A percentile compares a stretch with the other conserved stretches of the same genome.
These are phyloP conservation scores for Debaryomyces udenii DNA, from an alignment of 1,139 yeast genomes.

Conservation along the genomic window DNA sequence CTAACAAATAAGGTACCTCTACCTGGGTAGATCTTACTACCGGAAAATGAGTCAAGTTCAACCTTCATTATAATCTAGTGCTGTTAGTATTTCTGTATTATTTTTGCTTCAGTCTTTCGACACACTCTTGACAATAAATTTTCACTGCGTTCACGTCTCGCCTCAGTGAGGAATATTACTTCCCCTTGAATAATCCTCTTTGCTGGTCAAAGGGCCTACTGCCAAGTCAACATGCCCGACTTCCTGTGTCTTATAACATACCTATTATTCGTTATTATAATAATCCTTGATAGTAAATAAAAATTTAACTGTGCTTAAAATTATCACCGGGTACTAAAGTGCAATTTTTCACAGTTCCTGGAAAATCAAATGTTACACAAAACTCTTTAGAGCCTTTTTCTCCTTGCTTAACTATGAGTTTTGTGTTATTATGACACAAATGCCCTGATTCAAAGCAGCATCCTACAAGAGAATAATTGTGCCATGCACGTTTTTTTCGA, in stretches of 20 bases:
- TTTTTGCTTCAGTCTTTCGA: too few species aligned
- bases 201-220: not conserved
- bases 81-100: slow-evolving; percentile 1
- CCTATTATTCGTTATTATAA: slow-evolving; percentile 11
- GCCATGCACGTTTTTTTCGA: not conserved
- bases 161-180: not conserved
- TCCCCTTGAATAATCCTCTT: not conserved
- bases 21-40: slow-evolving; percentile 99
- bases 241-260: slow-evolving; percentile 4
- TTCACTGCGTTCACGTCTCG: too few species aligned
- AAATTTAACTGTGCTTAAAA: slow-evolving; percentile 7
- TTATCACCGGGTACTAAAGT: slow-evolving; percentile 4
- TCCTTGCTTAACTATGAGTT: slow-evolving; percentile 9
- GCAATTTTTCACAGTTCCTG: slow-evolving; percentile 15
- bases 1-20: slow-evolving; percentile 99
- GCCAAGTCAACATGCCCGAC: not conserved
- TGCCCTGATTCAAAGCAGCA: not conserved
- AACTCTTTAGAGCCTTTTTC: not conserved
- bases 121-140: too few species aligned
- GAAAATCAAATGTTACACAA: slow-evolving; percentile 13
- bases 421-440: not conserved
- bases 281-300: slow-evolving; percentile 10
- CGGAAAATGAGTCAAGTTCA: slow-evolving; percentile 99
- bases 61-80: slow-evolving; percentile 74
- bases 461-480: too few species aligned